Evolutionary conservation across 495 filamentous ascomycete genomes (phyloP).

Genomic region (Penicillium waksmanii): DNA sequence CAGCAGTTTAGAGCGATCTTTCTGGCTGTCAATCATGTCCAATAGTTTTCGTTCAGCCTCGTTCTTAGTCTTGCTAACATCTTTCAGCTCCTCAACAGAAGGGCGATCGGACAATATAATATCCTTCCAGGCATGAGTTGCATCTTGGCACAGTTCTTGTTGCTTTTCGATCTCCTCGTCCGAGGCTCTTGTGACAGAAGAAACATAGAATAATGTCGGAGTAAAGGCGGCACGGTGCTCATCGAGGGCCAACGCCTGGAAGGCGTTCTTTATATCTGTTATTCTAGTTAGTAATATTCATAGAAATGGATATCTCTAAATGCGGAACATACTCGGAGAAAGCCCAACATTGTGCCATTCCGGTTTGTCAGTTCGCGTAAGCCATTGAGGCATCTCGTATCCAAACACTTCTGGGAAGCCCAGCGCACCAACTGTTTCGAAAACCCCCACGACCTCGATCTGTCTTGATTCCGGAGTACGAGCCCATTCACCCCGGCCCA

Average conservation of each 20-base stretch:
- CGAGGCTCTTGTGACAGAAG: background rate
- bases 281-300: slow-evolving; percentile 3
- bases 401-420: slow-evolving; percentile 21
- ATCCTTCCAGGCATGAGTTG: slow-evolving; percentile 2
- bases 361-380: slow-evolving; percentile 8
- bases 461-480: slow-evolving; percentile 18
- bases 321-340: slow-evolving; percentile 12
- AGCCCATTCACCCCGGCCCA: slow-evolving; percentile 20
- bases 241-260: slow-evolving; percentile 54
- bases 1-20: slow-evolving; percentile 8
- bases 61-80: slow-evolving; percentile 1
- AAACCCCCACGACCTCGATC: slow-evolving; percentile 60
- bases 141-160: background rate
- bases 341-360: slow-evolving; percentile 15
- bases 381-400: slow-evolving; percentile 10
- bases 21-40: slow-evolving; percentile 6
- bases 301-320: slow-evolving; percentile 13
- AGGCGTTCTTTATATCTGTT: slow-evolving; percentile 55
- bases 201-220: slow-evolving; percentile 8
- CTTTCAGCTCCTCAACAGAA: background rate
- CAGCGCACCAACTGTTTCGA: slow-evolving; percentile 58
- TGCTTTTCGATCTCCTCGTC: background rate
- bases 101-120: slow-evolving; percentile 1
- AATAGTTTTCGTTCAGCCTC: slow-evolving; percentile 4
- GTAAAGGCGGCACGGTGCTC: slow-evolving; percentile 10